Percentiles rank a stretch among this genome's conserved stretches.
These are phyloP conservation scores for Sporodiniella umbellata DNA, from an alignment of 371 early-diverging fungal genomes.

Conservation along the genomic window DNA sequence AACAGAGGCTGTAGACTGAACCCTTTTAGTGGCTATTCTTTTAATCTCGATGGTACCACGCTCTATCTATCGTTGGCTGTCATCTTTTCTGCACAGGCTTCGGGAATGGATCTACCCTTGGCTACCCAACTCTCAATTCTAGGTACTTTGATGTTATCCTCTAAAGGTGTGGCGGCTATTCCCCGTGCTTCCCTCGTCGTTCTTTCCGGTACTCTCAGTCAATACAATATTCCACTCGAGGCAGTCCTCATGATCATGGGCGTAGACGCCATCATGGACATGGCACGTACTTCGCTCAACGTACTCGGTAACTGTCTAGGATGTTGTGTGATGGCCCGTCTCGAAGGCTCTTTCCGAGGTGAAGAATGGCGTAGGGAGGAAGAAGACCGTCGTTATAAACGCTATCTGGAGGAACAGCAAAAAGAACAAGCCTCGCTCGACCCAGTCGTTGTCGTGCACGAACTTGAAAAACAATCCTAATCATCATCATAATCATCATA, in stretches of 20 bases:
- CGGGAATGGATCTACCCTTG: constrained; percentile 52
- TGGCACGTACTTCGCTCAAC: constrained; percentile 76
- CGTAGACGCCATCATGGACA: constrained; percentile 78
- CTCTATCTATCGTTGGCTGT: constrained; percentile 69
- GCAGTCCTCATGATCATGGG: constrained; percentile 64
- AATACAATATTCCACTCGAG: constrained; percentile 57
- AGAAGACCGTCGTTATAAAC: constrained; percentile 34
- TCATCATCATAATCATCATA: too few relatives aligned
- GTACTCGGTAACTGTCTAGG: constrained; percentile 76
- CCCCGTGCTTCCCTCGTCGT: constrained; percentile 66
- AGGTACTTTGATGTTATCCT: constrained; percentile 71
- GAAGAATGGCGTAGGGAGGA: constrained; percentile 44
- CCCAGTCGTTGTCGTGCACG: too few relatives aligned
- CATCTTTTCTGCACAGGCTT: constrained; percentile 69
- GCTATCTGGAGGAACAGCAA: constrained; percentile 16
- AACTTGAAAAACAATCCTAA: constrained; percentile 8
- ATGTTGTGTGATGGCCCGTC: constrained; percentile 66
- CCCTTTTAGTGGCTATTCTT: constrained; percentile 76
- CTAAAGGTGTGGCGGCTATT: constrained; percentile 82
- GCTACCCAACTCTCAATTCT: constrained; percentile 69
- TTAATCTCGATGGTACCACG: constrained; percentile 83
- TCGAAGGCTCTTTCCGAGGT: constrained; percentile 73
- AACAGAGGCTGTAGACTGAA: too few relatives aligned
- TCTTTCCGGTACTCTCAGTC: constrained; percentile 15
- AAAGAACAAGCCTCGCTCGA: too few relatives aligned